Evolutionary conservation across 192 early-diverging fungal genomes (phyloP).

Genomic region (Piromyces sp.): DNA sequence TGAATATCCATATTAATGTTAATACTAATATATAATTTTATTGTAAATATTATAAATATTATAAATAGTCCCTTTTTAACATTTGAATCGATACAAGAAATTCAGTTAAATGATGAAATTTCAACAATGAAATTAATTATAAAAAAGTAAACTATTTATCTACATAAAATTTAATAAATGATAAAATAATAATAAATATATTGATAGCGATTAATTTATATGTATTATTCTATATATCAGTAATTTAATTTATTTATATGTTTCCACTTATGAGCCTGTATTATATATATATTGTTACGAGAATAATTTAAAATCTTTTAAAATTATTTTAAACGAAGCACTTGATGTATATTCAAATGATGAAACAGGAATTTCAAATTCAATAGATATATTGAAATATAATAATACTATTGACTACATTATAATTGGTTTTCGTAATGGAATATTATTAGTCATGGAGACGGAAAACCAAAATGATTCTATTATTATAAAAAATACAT

Average conservation of each 20-base stretch:
- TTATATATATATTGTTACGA: not conserved
- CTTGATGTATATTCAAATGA: not conserved
- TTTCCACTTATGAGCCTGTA: not conserved
- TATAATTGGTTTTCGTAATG: not conserved
- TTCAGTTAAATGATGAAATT: not conserved
- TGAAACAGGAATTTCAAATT: not conserved
- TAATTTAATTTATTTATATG: no score
- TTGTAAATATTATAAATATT: no score
- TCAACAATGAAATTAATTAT: not conserved
- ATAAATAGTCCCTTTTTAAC: not conserved
- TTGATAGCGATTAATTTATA: no score
- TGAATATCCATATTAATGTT: no score
- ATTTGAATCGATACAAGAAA: not conserved
- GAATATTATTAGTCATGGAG: not conserved
- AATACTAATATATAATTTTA: no score
- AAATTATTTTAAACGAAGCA: not conserved
- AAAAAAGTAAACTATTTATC: not conserved
- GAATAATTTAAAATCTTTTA: not conserved
- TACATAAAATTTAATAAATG: no score
- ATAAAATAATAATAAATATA: no score
- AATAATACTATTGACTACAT: not conserved
- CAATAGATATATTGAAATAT: not conserved
- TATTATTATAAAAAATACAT: not conserved
- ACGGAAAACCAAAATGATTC: not conserved
- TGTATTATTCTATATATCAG: no score